Percentiles rank a stretch among this genome's conserved stretches.
Conservation (phyloP, 768 basidiomycete species). For the Panus rudis region DNA sequence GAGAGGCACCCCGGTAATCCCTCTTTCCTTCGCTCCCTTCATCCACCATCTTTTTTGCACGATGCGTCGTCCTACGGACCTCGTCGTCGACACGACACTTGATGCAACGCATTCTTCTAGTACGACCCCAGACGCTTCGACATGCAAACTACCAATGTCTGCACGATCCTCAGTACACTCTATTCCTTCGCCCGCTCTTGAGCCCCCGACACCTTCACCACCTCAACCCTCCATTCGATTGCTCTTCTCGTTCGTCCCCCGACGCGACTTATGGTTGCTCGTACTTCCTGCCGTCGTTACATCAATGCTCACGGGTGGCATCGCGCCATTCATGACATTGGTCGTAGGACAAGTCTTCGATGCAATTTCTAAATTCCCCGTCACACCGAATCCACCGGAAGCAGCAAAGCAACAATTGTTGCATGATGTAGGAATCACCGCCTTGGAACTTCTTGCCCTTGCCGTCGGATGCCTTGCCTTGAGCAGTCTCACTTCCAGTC, state of each 20-base stretch:
- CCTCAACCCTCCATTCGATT: slow-evolving; percentile 50
- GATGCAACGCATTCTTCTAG: slow-evolving; percentile 3
- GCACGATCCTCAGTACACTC: slow-evolving; percentile 15
- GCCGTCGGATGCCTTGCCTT: slow-evolving; percentile 60
- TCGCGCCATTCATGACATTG: slow-evolving; percentile 83
- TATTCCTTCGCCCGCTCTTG: slow-evolving; percentile 16
- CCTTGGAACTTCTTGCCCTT: slow-evolving; percentile 60
- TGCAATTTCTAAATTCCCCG: slow-evolving; percentile 55
- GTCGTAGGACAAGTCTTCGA: slow-evolving; percentile 75
- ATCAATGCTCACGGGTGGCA: slow-evolving; percentile 58
- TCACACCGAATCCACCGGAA: slow-evolving; percentile 31
- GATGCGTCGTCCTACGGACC: slow-evolving; percentile 17
- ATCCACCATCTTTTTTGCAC: slow-evolving; percentile 4
- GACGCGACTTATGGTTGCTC: slow-evolving; percentile 47
- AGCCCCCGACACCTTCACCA: slow-evolving; percentile 19
- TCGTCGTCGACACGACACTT: slow-evolving; percentile 17
- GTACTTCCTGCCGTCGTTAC: slow-evolving; percentile 58
- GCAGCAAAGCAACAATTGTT: slow-evolving; percentile 46
- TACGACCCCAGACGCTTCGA: slow-evolving; percentile 11
- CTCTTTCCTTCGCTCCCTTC: slow-evolving; percentile 2
- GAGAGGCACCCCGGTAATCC: slow-evolving; percentile 19
- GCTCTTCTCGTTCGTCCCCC: slow-evolving; percentile 60
- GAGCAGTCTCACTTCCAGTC: slow-evolving; percentile 63
- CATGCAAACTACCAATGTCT: slow-evolving; percentile 13
- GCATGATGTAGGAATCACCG: slow-evolving; percentile 49